Evolutionary conservation across 139 green algal genomes (phyloP).

Genomic region (Mychonastes homosphaera): DNA sequence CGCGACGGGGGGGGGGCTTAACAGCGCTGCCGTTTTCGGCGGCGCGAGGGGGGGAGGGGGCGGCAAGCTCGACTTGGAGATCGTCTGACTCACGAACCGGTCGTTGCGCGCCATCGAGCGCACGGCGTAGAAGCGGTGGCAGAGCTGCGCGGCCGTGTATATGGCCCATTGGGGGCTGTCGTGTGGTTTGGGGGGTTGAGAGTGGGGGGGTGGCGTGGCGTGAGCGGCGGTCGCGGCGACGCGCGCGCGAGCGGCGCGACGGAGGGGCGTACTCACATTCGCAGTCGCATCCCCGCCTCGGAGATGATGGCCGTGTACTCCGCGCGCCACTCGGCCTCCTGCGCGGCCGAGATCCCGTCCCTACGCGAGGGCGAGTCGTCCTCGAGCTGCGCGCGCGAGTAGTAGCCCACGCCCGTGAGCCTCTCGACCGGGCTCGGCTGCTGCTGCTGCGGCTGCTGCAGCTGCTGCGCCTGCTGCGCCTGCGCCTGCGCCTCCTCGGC

Average conservation of each 20-base stretch:
- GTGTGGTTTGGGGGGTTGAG: not conserved
- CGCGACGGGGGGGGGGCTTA: not conserved
- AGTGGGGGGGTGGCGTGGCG: not conserved
- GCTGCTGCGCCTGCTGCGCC: too few relatives aligned
- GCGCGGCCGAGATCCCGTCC: constrained; percentile 26
- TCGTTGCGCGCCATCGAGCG: constrained; percentile 57
- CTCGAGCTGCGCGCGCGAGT: not conserved
- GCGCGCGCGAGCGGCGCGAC: not conserved
- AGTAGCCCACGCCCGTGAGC: not conserved
- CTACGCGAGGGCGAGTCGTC: constrained; percentile 10
- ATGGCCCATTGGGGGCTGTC: constrained; percentile 41
- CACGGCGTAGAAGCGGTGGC: constrained; percentile 55
- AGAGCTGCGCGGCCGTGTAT: constrained; percentile 36
- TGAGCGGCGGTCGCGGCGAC: not conserved
- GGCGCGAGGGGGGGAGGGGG: too few relatives aligned
- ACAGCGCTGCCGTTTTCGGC: not conserved
- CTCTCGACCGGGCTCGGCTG: not conserved
- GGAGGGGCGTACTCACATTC: constrained; percentile 23
- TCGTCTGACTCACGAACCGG: constrained; percentile 39
- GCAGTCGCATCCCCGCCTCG: constrained; percentile 23
- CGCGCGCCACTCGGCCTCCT: constrained; percentile 17
- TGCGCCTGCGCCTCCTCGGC: too few relatives aligned
- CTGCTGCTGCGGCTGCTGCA: too few relatives aligned
- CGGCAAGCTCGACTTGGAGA: not conserved
- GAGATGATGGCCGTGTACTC: constrained; percentile 30